Percentiles rank a stretch among this genome's conserved stretches.
Conservation (phyloP, 345 rosid species). For the Pelargonium nanum region DNA sequence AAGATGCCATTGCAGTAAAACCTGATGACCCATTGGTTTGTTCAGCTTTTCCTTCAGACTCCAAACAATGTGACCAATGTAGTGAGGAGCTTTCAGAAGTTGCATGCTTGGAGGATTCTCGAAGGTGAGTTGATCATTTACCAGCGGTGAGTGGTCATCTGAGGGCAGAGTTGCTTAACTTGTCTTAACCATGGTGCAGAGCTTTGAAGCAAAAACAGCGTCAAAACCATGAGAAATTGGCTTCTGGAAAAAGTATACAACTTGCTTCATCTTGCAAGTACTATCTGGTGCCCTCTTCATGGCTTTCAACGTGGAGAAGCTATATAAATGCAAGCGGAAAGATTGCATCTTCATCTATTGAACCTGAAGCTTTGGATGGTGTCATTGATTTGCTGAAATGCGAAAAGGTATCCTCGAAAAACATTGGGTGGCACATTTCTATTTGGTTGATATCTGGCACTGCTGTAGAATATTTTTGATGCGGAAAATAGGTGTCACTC, state of each 20-base stretch:
- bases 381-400: constrained; percentile 60
- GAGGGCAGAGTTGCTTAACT: constrained; percentile 16
- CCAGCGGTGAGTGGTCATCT: constrained; percentile 4
- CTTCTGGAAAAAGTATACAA: constrained; percentile 51
- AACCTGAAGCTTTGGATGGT: constrained; percentile 61
- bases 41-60: constrained; percentile 46
- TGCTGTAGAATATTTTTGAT: neutral
- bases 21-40: constrained; percentile 52
- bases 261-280: constrained; percentile 46
- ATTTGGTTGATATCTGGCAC: neutral
- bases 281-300: constrained; percentile 67
- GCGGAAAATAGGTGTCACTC: neutral
- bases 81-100: constrained; percentile 72
- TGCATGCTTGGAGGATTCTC: constrained; percentile 74
- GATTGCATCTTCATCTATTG: constrained; percentile 41
- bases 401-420: constrained; percentile 48
- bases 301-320: constrained; percentile 82
- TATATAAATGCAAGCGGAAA: constrained; percentile 63
- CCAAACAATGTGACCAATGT: constrained; percentile 61
- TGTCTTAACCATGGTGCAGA: constrained; percentile 40
- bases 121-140: constrained; percentile 43
- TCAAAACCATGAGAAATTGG: constrained; percentile 80
- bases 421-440: constrained; percentile 6
- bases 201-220: constrained; percentile 70
- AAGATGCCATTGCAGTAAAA: constrained; percentile 56